phyloP scores from a whole-genome alignment of 2,329 filamentous ascomycete genomes.

The Alternaria sp. region DNA sequence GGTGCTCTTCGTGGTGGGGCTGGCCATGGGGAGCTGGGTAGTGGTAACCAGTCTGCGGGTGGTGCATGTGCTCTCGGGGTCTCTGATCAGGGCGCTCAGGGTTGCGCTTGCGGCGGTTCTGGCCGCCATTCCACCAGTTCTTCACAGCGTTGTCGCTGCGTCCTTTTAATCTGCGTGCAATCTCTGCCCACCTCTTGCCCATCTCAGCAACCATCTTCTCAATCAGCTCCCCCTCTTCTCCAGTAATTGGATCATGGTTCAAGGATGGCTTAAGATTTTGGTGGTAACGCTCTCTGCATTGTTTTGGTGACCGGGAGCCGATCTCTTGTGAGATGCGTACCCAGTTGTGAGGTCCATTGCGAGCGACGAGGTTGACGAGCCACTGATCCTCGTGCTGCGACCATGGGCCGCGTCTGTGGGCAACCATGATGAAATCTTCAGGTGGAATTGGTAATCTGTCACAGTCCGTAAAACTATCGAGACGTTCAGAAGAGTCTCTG shows the following conservation, averaged over 20 bases:
- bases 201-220: conserved; percentile 77
- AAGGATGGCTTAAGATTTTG: conserved; percentile 91
- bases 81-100: conserved; percentile 43
- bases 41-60: conserved; percentile 44
- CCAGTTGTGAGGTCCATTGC: conserved; percentile 85
- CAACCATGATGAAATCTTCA: conserved; percentile 50
- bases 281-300: conserved; percentile 92
- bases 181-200: conserved; percentile 93
- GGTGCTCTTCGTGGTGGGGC: conserved; percentile 39
- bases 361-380: conserved; percentile 74
- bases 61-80: conserved; percentile 38
- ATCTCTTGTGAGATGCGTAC: conserved; percentile 82
- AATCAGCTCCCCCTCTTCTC: conserved; percentile 78
- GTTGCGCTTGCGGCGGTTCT: conserved; percentile 74
- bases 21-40: conserved; percentile 36
- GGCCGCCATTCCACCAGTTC: conserved; percentile 97
- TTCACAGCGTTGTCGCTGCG: conserved; percentile 96
- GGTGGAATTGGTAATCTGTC: background rate
- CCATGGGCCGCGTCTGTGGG: conserved; percentile 82
- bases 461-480: background rate
- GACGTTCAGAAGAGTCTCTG: background rate
- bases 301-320: conserved; percentile 83
- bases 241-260: conserved; percentile 76
- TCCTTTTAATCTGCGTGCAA: conserved; percentile 80
- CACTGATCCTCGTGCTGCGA: conserved; percentile 77